phyloP scores from a whole-genome alignment of 1,284 basidiomycete species.

The Ganoderma sinense region DNA sequence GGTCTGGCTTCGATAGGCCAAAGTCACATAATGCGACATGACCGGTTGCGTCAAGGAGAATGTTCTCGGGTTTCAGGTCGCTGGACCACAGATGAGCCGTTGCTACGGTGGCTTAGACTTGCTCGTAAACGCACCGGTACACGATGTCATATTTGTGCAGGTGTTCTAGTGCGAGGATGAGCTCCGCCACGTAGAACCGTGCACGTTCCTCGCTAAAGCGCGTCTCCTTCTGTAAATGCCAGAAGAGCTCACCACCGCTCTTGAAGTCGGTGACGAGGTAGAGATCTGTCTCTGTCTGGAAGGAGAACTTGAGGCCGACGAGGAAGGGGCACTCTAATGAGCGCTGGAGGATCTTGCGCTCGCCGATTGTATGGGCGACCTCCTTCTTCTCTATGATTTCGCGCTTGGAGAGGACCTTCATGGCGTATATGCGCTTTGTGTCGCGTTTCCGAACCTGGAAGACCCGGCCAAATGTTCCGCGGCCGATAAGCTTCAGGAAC shows the following conservation, averaged over 20 bases:
- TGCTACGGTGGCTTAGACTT: background rate
- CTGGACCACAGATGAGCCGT: constrained; percentile 44
- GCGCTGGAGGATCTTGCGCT: constrained; percentile 97
- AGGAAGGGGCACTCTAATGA: constrained; percentile 97
- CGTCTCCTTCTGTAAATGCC: constrained; percentile 96
- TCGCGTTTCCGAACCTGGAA: constrained; percentile 99
- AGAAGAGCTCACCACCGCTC: constrained; percentile 97
- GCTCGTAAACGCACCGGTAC: constrained; percentile 73
- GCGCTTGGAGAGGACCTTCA: constrained; percentile 99
- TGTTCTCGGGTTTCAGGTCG: constrained; percentile 97
- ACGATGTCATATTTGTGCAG: constrained; percentile 98
- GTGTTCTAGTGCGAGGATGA: constrained; percentile 94
- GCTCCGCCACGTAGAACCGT: constrained; percentile 94
- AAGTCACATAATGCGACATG: constrained; percentile 98
- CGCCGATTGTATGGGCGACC: constrained; percentile 98
- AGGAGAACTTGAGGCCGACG: constrained; percentile 97
- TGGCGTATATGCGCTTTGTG: constrained; percentile 98
- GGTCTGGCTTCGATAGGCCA: constrained; percentile 95
- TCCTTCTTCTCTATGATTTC: constrained; percentile 99
- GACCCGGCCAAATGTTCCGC: constrained; percentile 98
- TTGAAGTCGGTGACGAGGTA: constrained; percentile 99
- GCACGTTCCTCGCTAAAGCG: constrained; percentile 93
- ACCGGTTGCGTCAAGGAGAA: constrained; percentile 95
- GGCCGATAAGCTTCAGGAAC: constrained; percentile 98
- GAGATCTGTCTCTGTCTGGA: constrained; percentile 95